phyloP scores from a whole-genome alignment of 1,139 yeast genomes.

The Diutina catenulata region DNA sequence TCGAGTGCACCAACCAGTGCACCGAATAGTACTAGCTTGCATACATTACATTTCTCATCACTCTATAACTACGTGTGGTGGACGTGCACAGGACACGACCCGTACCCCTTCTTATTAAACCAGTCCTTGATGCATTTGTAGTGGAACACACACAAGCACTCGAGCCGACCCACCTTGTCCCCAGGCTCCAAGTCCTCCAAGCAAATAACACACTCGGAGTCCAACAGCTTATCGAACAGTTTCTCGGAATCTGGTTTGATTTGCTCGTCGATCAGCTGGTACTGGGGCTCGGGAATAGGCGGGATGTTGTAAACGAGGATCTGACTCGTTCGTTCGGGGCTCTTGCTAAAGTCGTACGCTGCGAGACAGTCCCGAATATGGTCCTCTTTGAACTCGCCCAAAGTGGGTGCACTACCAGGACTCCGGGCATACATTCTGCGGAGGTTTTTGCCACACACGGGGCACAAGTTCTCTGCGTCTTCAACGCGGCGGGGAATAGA shows the following conservation, averaged over 20 bases:
- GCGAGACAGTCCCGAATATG: constrained; percentile 65
- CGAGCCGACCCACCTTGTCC: constrained; percentile 82
- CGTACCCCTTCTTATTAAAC: constrained; percentile 77
- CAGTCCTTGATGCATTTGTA: constrained; percentile 82
- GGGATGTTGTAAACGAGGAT: constrained; percentile 75
- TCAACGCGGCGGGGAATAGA: background rate
- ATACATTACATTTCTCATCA: too few species aligned
- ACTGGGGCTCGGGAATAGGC: constrained; percentile 38
- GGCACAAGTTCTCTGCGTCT: constrained; percentile 27
- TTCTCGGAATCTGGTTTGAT: background rate
- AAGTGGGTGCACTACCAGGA: constrained; percentile 17
- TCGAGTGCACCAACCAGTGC: background rate
- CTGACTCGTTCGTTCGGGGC: constrained; percentile 38
- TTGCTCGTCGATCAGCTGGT: constrained; percentile 18
- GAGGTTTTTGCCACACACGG: constrained; percentile 39
- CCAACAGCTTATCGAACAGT: constrained; percentile 18
- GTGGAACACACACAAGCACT: constrained; percentile 90
- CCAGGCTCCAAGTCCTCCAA: constrained; percentile 80
- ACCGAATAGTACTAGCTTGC: too few species aligned
- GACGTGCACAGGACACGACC: constrained; percentile 73
- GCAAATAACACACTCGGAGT: constrained; percentile 84
- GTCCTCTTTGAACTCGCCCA: constrained; percentile 41
- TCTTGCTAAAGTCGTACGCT: constrained; percentile 42
- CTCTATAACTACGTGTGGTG: background rate
- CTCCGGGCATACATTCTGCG: constrained; percentile 34